Evolutionary conservation across 1,284 basidiomycete genomes (phyloP).

Genomic region (Kalmanozyma brasiliensis): DNA sequence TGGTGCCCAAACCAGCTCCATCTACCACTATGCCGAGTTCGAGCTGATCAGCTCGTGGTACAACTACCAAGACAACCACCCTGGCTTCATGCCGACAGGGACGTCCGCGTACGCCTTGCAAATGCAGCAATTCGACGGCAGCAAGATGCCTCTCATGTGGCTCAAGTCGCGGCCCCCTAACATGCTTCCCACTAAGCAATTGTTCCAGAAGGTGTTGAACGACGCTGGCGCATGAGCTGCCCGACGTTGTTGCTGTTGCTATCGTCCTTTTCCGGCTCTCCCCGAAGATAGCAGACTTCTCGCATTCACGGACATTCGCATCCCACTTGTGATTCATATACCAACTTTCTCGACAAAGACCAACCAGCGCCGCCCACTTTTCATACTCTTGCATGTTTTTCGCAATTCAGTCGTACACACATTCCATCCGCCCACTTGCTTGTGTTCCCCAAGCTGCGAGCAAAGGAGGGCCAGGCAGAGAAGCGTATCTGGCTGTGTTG

Average conservation of each 20-base stretch:
- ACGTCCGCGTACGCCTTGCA: slow-evolving; percentile 51
- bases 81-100: slow-evolving; percentile 43
- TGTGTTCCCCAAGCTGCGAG: too few relatives aligned
- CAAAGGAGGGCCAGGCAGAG: too few relatives aligned
- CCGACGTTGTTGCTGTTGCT: neutral
- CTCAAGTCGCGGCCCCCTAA: slow-evolving; percentile 53
- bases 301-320: slow-evolving; percentile 8
- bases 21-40: slow-evolving; percentile 57
- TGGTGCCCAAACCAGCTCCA: slow-evolving; percentile 45
- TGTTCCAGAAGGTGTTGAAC: slow-evolving; percentile 57
- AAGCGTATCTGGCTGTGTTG: too few relatives aligned
- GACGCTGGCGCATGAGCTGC: slow-evolving; percentile 11
- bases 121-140: slow-evolving; percentile 48
- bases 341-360: too few relatives aligned
- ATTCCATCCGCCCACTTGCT: too few relatives aligned
- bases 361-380: too few relatives aligned
- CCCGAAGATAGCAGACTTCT: neutral
- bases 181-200: slow-evolving; percentile 63
- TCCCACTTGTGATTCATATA: neutral
- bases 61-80: slow-evolving; percentile 51
- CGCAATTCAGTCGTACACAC: neutral
- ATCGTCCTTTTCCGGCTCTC: too few relatives aligned
- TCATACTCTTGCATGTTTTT: neutral
- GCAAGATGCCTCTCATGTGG: slow-evolving; percentile 54
- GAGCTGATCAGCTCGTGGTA: slow-evolving; percentile 57